Base-by-base conservation (phyloP, 2,329 filamentous ascomycete species). In the Pseudogymnoascus destructans region DNA sequence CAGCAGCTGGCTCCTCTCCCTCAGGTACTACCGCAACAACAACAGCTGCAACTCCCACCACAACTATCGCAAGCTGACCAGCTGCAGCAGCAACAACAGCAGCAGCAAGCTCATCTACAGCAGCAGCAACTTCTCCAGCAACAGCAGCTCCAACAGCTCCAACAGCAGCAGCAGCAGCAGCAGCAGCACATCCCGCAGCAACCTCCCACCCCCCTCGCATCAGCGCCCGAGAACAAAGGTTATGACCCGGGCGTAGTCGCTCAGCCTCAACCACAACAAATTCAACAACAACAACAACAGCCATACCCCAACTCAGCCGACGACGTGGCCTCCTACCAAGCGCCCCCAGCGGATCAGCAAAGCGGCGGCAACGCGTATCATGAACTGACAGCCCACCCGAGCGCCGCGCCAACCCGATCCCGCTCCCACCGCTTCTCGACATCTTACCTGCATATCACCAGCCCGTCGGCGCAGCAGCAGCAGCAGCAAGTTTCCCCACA, bases 101-200 rank as follows among this genome's bases (percentile, higher is more conserved):
- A 36, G 33, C 33, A 55, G 62, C 61, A 59, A 46, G 56, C 35
- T 61, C 64, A 59, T 57, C 54, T 54, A 23, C 27, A 27, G 49
- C 67, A 69, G 54, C 69, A 66, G 58, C 65, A 66, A 59, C 63
- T 66, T 60, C 68, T 68, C 52, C 49, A 36, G 15, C 35, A 36
- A 7, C 35, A 55, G 62, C 61, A 59, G 52, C 35, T 61, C 64
- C 67, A 69, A 49, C 69, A 66, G 49, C n/a, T n/a, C n/a, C n/a
- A n/a, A n/a, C 57, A 61, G 23, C 63, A 67, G 57, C 65, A 65
- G 60, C 36, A 64, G 60, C 57, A 59, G 60, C 58, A 65, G 66
- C 58, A 57, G n/a, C 58, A 27, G 35, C 60, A 58, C 58, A 25
- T 23, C 33, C 49, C 56, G 35, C 25, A 46, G 58, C 49, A 46